Base-by-base conservation (phyloP, 148 eudicot genomes). In the Dysphania ambrosioides region DNA sequence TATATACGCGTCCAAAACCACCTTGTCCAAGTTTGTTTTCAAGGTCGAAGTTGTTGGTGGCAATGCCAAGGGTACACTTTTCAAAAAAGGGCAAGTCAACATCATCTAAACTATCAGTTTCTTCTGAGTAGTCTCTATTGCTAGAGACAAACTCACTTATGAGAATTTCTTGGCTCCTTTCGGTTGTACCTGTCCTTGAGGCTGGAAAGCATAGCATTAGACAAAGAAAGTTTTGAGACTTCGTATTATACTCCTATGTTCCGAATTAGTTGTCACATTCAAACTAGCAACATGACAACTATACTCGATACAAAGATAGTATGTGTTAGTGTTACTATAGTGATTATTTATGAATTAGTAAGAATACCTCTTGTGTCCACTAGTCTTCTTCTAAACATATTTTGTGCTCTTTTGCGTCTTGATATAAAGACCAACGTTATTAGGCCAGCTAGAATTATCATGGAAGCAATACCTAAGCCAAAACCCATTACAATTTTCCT, bases 11-110 rank as follows among this genome's bases (percentile, higher is more conserved):
- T 24, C 86, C 86, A 62, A 83, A 83, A 56, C 86, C 86, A 19
- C 86, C 86, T 72, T 83, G 82, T 19, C 86, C 86, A 34, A 83
- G 77, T 26, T 80, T 83, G 49, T 75, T 78, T 3, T 57, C 65
- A 53, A 78, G 78, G 2, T 79, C 72, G 51, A 83, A 83, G 49
- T 77, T 75, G 30, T 80, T 69, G 6, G 84, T 83, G 21, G 84
- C 86, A 4, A 60, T n/a, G 12, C 63, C 79, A 13, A 83, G 53
- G 42, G 82, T 80, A 24, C 75, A 36, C 13, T 80, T 36, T 58
- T 82, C 85, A 62, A 41, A 82, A 53, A 79, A 35, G 12, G 85
- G 85, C 82, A 82, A 68, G 9, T 82, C 85, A 6, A 82, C 72
- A 42, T 82, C 85, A 19, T 79, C 80, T 8, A 41, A 36, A 6